Evolutionary conservation across 441 rosid species (phyloP).

Genomic region (Manihot esculenta): DNA sequence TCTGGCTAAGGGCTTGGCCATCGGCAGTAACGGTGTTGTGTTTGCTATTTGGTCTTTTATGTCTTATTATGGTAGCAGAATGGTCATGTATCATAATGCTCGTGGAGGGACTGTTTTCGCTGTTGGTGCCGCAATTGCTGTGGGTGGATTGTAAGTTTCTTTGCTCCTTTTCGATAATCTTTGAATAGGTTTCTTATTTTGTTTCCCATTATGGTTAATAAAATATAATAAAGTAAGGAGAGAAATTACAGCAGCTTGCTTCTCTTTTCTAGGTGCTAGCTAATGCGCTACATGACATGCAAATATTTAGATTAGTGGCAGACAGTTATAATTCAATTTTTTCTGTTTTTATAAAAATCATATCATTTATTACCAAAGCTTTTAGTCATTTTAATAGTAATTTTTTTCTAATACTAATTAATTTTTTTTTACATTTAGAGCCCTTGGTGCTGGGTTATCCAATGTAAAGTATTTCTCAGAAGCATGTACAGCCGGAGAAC

Average conservation of each 20-base stretch:
- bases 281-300: slow-evolving; percentile 9
- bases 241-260: background rate
- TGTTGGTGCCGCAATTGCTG: slow-evolving; percentile 51
- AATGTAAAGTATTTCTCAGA: slow-evolving; percentile 71
- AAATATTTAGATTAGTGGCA: background rate
- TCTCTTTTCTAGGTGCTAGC: slow-evolving; percentile 6
- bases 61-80: slow-evolving; percentile 72
- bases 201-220: background rate
- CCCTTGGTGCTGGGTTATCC: slow-evolving; percentile 67
- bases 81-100: slow-evolving; percentile 86
- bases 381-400: no score
- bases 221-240: background rate
- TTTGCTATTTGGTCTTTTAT: slow-evolving; percentile 74
- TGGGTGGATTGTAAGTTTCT: slow-evolving; percentile 73
- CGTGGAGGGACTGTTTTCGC: slow-evolving; percentile 72
- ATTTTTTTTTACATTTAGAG: slow-evolving; percentile 29
- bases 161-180: background rate
- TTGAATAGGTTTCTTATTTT: background rate
- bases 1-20: slow-evolving; percentile 67
- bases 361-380: no score
- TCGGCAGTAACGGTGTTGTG: slow-evolving; percentile 72
- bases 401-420: background rate
- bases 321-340: no score
- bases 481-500: slow-evolving; percentile 61
- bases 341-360: no score